phyloP scores from a whole-genome alignment of 495 filamentous ascomycete species.

The Platismatia glauca region DNA sequence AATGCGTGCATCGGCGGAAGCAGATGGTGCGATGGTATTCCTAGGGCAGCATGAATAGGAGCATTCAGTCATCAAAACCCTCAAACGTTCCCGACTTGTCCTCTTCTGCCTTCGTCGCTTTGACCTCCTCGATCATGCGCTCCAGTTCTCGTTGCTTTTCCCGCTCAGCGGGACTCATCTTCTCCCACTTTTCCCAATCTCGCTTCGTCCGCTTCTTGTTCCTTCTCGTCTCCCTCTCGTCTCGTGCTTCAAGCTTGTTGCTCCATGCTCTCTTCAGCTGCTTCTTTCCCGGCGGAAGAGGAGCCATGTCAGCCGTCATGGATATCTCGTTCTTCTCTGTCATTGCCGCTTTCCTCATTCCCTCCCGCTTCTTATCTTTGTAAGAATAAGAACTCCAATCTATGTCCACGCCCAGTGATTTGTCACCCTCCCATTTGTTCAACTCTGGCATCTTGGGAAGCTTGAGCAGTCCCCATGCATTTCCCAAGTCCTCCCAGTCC shows the following conservation, averaged over 20 bases:
- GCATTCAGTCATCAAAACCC: constrained; percentile 15
- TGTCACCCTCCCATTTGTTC: constrained; percentile 56
- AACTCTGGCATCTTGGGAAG: constrained; percentile 94
- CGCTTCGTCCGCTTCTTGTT: constrained; percentile 67
- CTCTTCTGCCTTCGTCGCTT: constrained; percentile 35
- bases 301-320: constrained; percentile 27
- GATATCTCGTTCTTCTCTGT: constrained; percentile 33
- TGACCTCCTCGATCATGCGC: constrained; percentile 62
- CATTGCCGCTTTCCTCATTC: constrained; percentile 51
- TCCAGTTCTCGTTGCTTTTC: constrained; percentile 61
- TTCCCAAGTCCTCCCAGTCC: constrained; percentile 72
- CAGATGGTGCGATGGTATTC: neutral
- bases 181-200: constrained; percentile 56
- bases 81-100: constrained; percentile 21
- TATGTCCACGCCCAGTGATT: constrained; percentile 50
- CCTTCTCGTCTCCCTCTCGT: constrained; percentile 53
- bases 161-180: constrained; percentile 67
- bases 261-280: constrained; percentile 69
- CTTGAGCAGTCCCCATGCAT: constrained; percentile 73
- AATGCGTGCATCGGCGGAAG: neutral
- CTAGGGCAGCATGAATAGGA: neutral
- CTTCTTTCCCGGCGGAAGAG: constrained; percentile 35
- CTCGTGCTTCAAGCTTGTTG: constrained; percentile 63
- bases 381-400: constrained; percentile 59
- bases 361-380: constrained; percentile 69